Conservation (phyloP, 805 yeast species). For the Komagataella kurtzmanii region DNA sequence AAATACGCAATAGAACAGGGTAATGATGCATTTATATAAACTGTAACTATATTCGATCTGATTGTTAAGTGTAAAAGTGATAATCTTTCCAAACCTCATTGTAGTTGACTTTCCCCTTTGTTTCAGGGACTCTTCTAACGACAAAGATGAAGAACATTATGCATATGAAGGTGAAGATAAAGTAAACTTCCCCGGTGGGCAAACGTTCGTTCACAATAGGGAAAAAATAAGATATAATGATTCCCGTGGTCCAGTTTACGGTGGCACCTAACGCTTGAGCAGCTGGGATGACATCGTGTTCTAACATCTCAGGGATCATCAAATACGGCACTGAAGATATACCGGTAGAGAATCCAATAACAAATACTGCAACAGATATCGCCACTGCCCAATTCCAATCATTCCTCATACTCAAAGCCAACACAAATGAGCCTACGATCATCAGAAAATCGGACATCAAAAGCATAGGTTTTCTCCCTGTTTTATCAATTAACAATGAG, state of each 20-base stretch:
- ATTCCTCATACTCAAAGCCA: constrained; percentile 1
- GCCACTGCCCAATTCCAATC: not conserved
- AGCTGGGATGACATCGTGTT: constrained; percentile 51
- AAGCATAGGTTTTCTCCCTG: constrained; percentile 28
- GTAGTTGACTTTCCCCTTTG: constrained; percentile 40
- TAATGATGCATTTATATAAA: constrained; percentile 28
- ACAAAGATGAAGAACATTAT: constrained; percentile 30
- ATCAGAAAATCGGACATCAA: constrained; percentile 23
- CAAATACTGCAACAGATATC: constrained; percentile 2
- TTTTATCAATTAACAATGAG: constrained; percentile 12
- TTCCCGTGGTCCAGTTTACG: constrained; percentile 76
- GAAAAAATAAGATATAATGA: constrained; percentile 58
- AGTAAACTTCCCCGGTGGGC: constrained; percentile 56
- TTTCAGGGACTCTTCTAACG: constrained; percentile 43
- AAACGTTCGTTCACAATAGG: constrained; percentile 47
- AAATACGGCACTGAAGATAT: constrained; percentile 84
- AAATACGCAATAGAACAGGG: constrained; percentile 64
- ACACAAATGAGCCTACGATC: constrained; percentile 2
- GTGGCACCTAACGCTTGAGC: constrained; percentile 84
- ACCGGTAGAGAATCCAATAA: constrained; percentile 26
- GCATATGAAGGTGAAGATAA: constrained; percentile 46
- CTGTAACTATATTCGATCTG: not conserved
- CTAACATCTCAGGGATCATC: constrained; percentile 67
- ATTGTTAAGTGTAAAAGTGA: not conserved
- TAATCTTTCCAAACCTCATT: constrained; percentile 41